Evolutionary conservation across 352 stramenopile species (phyloP), one percentile per base, ranked within the genome.

Genomic region (Phytophthora foliorum): DNA sequence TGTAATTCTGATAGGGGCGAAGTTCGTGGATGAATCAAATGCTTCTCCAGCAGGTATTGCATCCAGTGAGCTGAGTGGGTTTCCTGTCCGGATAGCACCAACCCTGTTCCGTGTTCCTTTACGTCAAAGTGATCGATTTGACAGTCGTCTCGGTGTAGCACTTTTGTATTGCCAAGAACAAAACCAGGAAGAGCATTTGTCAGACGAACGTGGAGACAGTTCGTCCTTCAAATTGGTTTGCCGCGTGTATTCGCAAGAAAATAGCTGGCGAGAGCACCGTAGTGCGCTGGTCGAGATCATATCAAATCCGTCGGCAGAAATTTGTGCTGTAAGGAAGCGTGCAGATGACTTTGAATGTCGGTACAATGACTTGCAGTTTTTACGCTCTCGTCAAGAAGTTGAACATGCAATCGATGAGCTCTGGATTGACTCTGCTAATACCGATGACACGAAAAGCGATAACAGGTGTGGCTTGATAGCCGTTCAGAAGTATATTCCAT

Each of bases 401-500:
- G 44, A 60, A 16, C 48, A 56, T n/a, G 56, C 56, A 34, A 52
- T 72, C 9, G 50, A 75, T 38, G 63, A 61, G 25, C 63, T 75
- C 9, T 72, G 63, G 67, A 13, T 50, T 17, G 25, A 41, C 8
- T 38, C 46, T 8, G 29, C 10, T n/a, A 19, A 57, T n/a, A 21
- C n/a, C 8, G 19, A 50, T 17, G 45, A 53, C 11, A 16, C 22
- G 16, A 54, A 14, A 60, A 32, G 16, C 14, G 27, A 45, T 10
- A 25, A 22, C 4, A 44, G 51, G 9, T 56, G 21, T 10, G 50
- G 57, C 19, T 53, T 61, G 22, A 22, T 65, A 9, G 81, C 81
- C 3, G 69, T 91, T 24, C 83, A 91, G 46, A 72, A 72, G 55
- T 90, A 84, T 42, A 72, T 91, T 24, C 42, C 56, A 1, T 82